A percentile compares a stretch with the other conserved stretches of the same genome.
Conservation (phyloP, 2,329 filamentous ascomycete species). For the Cercospora nicotianae region DNA sequence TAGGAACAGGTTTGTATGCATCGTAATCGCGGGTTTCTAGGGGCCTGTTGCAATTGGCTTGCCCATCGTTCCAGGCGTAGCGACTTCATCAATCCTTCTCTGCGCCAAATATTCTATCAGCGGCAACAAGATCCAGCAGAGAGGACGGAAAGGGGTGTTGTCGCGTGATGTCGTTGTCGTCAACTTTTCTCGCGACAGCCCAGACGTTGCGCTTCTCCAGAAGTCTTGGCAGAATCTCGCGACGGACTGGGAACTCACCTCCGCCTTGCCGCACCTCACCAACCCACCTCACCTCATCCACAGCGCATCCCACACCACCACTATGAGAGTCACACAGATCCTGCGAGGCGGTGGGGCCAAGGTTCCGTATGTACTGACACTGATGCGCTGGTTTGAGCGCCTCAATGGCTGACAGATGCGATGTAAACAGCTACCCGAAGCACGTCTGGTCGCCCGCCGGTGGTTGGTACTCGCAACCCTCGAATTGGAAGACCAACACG, state of each 20-base stretch:
- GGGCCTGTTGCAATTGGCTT: slow-evolving; percentile 56
- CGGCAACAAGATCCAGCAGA: not conserved
- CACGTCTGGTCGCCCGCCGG: slow-evolving; percentile 98
- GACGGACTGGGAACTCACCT: slow-evolving; percentile 3
- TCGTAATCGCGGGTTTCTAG: slow-evolving; percentile 49
- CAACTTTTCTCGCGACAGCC: slow-evolving; percentile 9
- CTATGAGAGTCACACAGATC: slow-evolving; percentile 36
- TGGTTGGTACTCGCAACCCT: slow-evolving; percentile 94
- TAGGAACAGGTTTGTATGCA: slow-evolving; percentile 27
- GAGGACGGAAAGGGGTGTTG: slow-evolving; percentile 1
- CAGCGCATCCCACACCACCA: slow-evolving; percentile 19
- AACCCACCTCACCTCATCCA: slow-evolving; percentile 25
- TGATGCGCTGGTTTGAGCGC: not conserved
- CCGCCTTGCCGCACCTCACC: slow-evolving; percentile 12
- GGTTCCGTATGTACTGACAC: slow-evolving; percentile 59
- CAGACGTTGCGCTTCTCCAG: slow-evolving; percentile 3
- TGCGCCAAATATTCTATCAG: not conserved
- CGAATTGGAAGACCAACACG: slow-evolving; percentile 95
- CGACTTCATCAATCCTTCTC: slow-evolving; percentile 38
- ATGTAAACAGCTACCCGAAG: slow-evolving; percentile 34
- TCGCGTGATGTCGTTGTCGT: slow-evolving; percentile 11
- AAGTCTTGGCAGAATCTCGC: not conserved
- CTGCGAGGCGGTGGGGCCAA: slow-evolving; percentile 73
- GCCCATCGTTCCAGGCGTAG: slow-evolving; percentile 62
- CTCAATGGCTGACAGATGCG: slow-evolving; percentile 27